Evolutionary conservation across 2,329 filamentous ascomycete species (phyloP).

Genomic region (Alternaria sp.): DNA sequence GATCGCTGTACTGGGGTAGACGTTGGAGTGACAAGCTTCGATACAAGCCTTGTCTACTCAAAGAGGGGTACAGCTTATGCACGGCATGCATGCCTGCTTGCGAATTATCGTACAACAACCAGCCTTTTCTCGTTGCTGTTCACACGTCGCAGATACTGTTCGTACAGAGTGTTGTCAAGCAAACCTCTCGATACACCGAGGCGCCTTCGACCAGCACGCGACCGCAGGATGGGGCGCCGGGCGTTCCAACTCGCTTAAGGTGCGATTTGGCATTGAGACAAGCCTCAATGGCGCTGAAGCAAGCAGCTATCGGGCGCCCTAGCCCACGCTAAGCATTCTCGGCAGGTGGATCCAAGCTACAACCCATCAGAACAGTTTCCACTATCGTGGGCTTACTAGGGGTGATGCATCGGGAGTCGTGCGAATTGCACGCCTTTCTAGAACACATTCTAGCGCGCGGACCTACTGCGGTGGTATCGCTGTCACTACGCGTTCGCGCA

Average conservation of each 20-base stretch:
- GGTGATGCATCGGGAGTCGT: constrained; percentile 2
- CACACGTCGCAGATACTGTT: background rate
- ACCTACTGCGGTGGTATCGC: background rate
- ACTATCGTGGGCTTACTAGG: constrained; percentile 12
- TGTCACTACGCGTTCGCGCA: background rate
- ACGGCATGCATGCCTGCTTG: background rate
- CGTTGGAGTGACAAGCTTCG: constrained; percentile 11
- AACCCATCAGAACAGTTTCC: constrained; percentile 9
- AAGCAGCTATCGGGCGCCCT: constrained; percentile 1
- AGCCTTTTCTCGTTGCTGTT: background rate
- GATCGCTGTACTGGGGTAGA: constrained; percentile 14
- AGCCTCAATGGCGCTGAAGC: constrained; percentile 14
- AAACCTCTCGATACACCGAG: background rate
- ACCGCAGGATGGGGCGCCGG: constrained; percentile 4
- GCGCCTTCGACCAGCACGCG: constrained; percentile 5
- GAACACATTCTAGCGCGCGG: constrained; percentile 14
- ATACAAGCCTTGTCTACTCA: constrained; percentile 19
- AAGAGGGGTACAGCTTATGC: constrained; percentile 24
- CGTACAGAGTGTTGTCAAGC: background rate
- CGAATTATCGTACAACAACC: background rate
- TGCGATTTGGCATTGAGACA: constrained; percentile 26
- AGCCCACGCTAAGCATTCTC: constrained; percentile 10
- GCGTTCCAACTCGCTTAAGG: constrained; percentile 4
- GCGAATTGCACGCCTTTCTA: constrained; percentile 18
- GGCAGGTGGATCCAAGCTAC: constrained; percentile 7